These are phyloP conservation scores for Aulographum hederae DNA, from an alignment of 2,329 filamentous ascomycete species.

Conservation along the genomic window DNA sequence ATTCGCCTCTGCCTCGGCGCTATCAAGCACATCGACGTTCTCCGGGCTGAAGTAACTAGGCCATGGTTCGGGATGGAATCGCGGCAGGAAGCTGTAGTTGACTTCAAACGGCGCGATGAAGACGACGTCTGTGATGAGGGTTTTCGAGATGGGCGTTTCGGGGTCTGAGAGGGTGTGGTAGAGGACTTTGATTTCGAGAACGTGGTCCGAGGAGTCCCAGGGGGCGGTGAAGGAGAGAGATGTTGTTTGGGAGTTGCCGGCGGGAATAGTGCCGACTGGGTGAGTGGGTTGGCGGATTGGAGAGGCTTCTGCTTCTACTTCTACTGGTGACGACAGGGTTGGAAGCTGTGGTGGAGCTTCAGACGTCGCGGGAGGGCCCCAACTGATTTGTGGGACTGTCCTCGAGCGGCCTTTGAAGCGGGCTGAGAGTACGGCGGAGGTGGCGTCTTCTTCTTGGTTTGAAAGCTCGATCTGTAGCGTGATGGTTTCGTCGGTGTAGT, in stretches of 20 bases:
- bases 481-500: conserved; percentile 71
- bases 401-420: conserved; percentile 41
- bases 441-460: conserved; percentile 71
- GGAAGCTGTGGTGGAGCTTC: background rate
- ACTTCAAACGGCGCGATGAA: conserved; percentile 78
- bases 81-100: conserved; percentile 71
- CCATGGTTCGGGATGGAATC: conserved; percentile 63
- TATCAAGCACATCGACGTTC: conserved; percentile 27
- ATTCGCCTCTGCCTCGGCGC: conserved; percentile 13
- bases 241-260: conserved; percentile 14
- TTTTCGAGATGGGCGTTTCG: conserved; percentile 65
- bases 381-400: conserved; percentile 25
- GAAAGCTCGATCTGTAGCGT: conserved; percentile 48
- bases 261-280: conserved; percentile 15
- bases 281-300: conserved; percentile 17
- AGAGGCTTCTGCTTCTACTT: conserved; percentile 11
- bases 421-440: conserved; percentile 52
- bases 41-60: conserved; percentile 74
- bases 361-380: conserved; percentile 15
- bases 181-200: conserved; percentile 51
- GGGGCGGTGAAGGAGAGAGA: conserved; percentile 22
- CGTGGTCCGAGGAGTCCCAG: conserved; percentile 35
- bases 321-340: conserved; percentile 2
- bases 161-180: conserved; percentile 69
- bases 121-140: conserved; percentile 46